Percentiles rank a stretch among this genome's conserved stretches.
phyloP scores from a whole-genome alignment of 163 green algal species.

The Chloromonas sp. region DNA sequence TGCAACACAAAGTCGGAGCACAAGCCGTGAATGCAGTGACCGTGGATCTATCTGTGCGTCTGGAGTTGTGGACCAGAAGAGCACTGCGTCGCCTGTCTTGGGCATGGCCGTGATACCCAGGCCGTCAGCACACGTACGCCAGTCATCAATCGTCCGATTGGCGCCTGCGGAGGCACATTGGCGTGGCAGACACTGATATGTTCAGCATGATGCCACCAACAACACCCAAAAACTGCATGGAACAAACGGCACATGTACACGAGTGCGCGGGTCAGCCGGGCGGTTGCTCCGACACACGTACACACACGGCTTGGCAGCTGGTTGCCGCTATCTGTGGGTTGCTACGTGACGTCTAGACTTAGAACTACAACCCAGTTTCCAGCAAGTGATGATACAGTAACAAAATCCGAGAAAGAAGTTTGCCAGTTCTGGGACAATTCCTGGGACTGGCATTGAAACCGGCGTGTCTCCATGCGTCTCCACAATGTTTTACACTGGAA shows the following conservation, averaged over 20 bases:
- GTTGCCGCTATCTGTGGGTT: background rate
- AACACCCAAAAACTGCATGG: background rate
- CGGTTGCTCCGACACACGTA: background rate
- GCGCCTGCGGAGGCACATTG: background rate
- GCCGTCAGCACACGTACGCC: conserved; percentile 8
- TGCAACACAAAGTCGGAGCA: conserved; percentile 25
- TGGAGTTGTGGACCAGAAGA: conserved; percentile 36
- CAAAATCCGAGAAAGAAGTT: no score
- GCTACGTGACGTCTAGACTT: background rate
- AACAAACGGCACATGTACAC: background rate
- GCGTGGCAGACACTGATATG: background rate
- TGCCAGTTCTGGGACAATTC: no score
- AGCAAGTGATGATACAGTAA: background rate
- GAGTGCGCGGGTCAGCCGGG: background rate
- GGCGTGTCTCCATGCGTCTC: no score
- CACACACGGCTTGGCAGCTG: background rate
- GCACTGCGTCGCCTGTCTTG: conserved; percentile 31
- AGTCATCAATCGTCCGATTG: conserved; percentile 3
- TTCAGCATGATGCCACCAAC: background rate
- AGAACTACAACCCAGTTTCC: background rate
- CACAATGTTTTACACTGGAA: no score
- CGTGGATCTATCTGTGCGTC: conserved; percentile 31
- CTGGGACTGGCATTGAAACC: no score
- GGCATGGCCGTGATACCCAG: conserved; percentile 16
- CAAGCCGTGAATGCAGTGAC: conserved; percentile 33